phyloP scores from a whole-genome alignment of 192 early-diverging fungal genomes.

The Backusella westeae region DNA sequence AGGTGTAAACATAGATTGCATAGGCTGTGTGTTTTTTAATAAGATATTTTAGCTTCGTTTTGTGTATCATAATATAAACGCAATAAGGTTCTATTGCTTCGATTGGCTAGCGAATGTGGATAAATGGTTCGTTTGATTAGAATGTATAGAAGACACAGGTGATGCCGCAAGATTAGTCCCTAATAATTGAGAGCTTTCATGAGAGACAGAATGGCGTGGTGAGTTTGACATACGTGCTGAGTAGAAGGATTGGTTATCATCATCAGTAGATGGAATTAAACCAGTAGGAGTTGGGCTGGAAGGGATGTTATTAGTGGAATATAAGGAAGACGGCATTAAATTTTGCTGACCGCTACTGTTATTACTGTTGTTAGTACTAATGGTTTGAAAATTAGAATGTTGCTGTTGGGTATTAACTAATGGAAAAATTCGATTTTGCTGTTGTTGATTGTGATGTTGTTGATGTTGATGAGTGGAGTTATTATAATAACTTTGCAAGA shows the following conservation, averaged over 20 bases:
- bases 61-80: not conserved
- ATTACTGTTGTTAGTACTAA: conserved; percentile 4
- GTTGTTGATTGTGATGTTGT: not conserved
- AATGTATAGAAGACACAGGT: not conserved
- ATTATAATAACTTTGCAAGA: not conserved
- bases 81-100: not conserved
- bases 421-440: not conserved
- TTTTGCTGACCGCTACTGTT: not conserved
- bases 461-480: not conserved
- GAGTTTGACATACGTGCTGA: not conserved
- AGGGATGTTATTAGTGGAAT: conserved; percentile 11
- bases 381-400: not conserved
- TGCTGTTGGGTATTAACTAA: conserved; percentile 1
- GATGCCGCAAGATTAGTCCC: not conserved
- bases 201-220: not conserved
- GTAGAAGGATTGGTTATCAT: conserved; percentile 17
- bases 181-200: not conserved
- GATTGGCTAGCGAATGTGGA: not conserved
- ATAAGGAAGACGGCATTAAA: conserved; percentile 4
- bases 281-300: conserved; percentile 20
- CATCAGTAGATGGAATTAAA: conserved; percentile 15
- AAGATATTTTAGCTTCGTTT: not conserved
- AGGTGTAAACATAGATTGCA: not conserved
- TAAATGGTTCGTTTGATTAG: not conserved
- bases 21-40: not conserved